Percentiles rank a stretch among this genome's conserved stretches.
Evolutionary conservation across 495 filamentous ascomycete genomes (phyloP).

Genomic region (Paragyromitra xinjiangensis): DNA sequence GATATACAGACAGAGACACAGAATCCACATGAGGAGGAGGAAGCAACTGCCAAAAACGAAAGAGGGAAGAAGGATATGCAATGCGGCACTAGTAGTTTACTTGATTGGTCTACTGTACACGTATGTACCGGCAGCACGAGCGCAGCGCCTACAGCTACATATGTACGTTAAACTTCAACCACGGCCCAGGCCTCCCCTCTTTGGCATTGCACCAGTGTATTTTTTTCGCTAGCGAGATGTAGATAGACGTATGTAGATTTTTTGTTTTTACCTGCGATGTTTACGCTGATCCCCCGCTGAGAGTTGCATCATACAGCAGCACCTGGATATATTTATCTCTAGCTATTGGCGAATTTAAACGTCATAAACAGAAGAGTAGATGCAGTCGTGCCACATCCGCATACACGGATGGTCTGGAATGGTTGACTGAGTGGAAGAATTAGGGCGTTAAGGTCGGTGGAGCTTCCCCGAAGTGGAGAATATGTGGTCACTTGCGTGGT

Average conservation of each 20-base stretch:
- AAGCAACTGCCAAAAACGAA: constrained; percentile 37
- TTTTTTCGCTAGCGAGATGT: constrained; percentile 22
- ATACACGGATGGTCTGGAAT: constrained; percentile 5
- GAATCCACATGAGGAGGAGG: constrained; percentile 4
- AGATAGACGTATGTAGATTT: constrained; percentile 15
- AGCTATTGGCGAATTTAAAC: constrained; percentile 14
- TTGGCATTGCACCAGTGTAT: constrained; percentile 14
- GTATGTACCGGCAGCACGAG: constrained; percentile 33
- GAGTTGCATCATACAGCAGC: constrained; percentile 16
- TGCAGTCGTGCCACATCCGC: constrained; percentile 12
- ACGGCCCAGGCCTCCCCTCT: constrained; percentile 24
- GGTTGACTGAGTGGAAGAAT: constrained; percentile 16
- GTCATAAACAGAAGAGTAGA: constrained; percentile 5
- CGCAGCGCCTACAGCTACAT: constrained; percentile 26
- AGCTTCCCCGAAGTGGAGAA: constrained; percentile 2
- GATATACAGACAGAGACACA: constrained; percentile 8
- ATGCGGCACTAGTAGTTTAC: constrained; percentile 29
- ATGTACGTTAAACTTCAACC: constrained; percentile 21
- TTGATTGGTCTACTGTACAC: constrained; percentile 46
- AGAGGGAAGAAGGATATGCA: constrained; percentile 34
- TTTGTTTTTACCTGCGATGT: constrained; percentile 7
- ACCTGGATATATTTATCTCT: constrained; percentile 27
- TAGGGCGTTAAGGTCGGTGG: neutral
- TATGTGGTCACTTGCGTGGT: constrained; percentile 16
- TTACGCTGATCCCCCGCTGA: constrained; percentile 4